phyloP scores from a whole-genome alignment of 2,329 filamentous ascomycete genomes.

The Phyllosticta paracitricarpa region DNA sequence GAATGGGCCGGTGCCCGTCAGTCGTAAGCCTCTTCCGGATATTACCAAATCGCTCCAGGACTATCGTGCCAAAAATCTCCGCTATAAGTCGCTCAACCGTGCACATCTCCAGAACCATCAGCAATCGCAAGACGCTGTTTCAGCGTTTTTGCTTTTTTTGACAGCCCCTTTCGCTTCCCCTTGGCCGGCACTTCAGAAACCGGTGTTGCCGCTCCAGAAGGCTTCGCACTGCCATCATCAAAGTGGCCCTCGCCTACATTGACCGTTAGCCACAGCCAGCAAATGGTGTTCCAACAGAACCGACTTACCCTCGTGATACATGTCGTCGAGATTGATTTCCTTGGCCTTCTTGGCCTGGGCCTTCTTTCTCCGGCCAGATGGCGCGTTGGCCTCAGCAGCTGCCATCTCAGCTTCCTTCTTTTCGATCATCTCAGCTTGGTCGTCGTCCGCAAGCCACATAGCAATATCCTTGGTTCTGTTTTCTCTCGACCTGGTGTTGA shows the following conservation, averaged over 20 bases:
- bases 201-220: conserved; percentile 78
- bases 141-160: conserved; percentile 43
- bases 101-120: conserved; percentile 24
- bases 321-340: conserved; percentile 71
- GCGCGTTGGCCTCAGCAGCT: conserved; percentile 47
- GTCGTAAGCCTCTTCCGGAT: neutral
- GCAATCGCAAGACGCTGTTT: conserved; percentile 40
- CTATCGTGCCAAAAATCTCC: neutral
- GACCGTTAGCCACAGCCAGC: conserved; percentile 15
- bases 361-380: conserved; percentile 42
- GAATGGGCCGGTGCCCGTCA: neutral
- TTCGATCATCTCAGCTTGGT: conserved; percentile 90
- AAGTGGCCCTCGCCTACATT: conserved; percentile 84
- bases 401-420: conserved; percentile 80
- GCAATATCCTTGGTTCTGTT: conserved; percentile 97
- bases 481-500: conserved; percentile 83
- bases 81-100: neutral
- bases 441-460: conserved; percentile 96
- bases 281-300: neutral
- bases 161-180: conserved; percentile 47
- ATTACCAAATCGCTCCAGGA: neutral
- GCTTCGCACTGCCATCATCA: conserved; percentile 72
- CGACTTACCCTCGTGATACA: conserved; percentile 97
- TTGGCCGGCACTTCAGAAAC: conserved; percentile 37
- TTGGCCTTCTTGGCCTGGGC: conserved; percentile 42